Percentiles rank a stretch among this genome's conserved stretches.
Evolutionary conservation across 805 yeast genomes (phyloP).

Genomic region (Candida koratica): DNA sequence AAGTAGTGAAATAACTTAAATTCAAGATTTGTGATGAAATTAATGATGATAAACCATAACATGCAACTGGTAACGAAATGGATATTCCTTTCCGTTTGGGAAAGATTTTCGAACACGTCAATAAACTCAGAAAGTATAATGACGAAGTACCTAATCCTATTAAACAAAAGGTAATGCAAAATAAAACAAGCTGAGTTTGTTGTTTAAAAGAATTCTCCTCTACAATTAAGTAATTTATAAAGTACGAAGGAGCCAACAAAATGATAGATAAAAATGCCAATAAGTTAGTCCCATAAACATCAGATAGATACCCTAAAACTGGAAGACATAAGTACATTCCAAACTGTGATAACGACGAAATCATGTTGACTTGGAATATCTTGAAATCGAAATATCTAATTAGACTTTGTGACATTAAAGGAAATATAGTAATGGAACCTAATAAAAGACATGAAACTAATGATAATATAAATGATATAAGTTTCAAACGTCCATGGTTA

Average conservation of each 20-base stretch:
- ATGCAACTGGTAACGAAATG: slow-evolving; percentile 83
- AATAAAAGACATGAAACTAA: slow-evolving; percentile 65
- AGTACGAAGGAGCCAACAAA: slow-evolving; percentile 67
- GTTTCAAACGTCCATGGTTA: slow-evolving; percentile 31
- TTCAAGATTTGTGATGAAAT: slow-evolving; percentile 63
- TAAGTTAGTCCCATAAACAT: slow-evolving; percentile 77
- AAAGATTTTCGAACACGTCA: slow-evolving; percentile 83
- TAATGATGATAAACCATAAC: slow-evolving; percentile 79
- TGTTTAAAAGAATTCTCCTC: not conserved
- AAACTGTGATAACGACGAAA: slow-evolving; percentile 68
- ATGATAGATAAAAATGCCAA: slow-evolving; percentile 58
- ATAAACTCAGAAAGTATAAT: slow-evolving; percentile 62
- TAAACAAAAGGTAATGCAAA: slow-evolving; percentile 49
- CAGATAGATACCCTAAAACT: slow-evolving; percentile 74
- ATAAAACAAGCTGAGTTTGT: slow-evolving; percentile 9
- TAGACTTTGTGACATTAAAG: slow-evolving; percentile 72
- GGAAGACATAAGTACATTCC: slow-evolving; percentile 89
- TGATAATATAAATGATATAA: slow-evolving; percentile 53
- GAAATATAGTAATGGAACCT: slow-evolving; percentile 79
- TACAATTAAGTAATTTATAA: slow-evolving; percentile 22
- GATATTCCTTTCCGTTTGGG: slow-evolving; percentile 75
- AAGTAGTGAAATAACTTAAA: slow-evolving; percentile 31
- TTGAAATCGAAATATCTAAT: slow-evolving; percentile 54
- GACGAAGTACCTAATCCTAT: slow-evolving; percentile 74
- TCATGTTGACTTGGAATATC: slow-evolving; percentile 62